Percentiles rank a stretch among this genome's conserved stretches.
Conservation (phyloP, 163 green algal genomes). For the Prototheca wickerhamii region DNA sequence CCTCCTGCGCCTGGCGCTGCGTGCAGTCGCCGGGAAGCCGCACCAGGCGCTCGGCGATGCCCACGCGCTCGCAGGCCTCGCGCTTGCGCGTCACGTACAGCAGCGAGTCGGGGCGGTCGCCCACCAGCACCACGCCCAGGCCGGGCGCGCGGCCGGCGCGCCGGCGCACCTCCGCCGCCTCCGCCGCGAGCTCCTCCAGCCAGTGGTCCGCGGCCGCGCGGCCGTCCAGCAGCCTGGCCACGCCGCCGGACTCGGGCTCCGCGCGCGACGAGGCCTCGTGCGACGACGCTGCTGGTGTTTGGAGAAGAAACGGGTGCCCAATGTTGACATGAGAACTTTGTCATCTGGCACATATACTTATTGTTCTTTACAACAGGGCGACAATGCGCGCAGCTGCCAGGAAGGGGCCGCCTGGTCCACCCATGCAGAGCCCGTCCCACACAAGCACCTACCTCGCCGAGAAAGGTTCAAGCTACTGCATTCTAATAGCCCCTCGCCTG, state of each 20-base stretch:
- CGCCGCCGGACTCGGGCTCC: not conserved
- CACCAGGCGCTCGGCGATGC: constrained; percentile 7
- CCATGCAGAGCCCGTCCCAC: too few species aligned
- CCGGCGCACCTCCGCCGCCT: constrained; percentile 26
- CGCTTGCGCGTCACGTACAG: constrained; percentile 72
- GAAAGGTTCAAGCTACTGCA: too few species aligned
- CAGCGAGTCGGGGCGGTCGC: constrained; percentile 55
- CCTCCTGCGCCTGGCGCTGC: constrained; percentile 40
- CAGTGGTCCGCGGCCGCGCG: constrained; percentile 38
- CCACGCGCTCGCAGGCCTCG: constrained; percentile 51
- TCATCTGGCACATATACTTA: too few species aligned
- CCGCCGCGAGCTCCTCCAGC: constrained; percentile 39
- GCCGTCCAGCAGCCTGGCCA: constrained; percentile 44
- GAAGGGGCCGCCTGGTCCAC: too few species aligned
- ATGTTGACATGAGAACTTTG: not conserved
- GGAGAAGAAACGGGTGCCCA: not conserved
- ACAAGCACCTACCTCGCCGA: too few species aligned
- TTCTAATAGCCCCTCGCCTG: too few species aligned
- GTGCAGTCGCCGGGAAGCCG: constrained; percentile 24
- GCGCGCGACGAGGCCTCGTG: not conserved
- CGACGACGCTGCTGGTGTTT: too few species aligned
- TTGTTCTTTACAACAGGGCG: too few species aligned
- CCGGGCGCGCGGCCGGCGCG: constrained; percentile 39
- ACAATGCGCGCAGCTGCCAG: too few species aligned
- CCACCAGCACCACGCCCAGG: constrained; percentile 70